Percentiles rank a stretch among this genome's conserved stretches.
Conservation (phyloP, 192 early-diverging fungal genomes). For the Powellomyces hirtus region DNA sequence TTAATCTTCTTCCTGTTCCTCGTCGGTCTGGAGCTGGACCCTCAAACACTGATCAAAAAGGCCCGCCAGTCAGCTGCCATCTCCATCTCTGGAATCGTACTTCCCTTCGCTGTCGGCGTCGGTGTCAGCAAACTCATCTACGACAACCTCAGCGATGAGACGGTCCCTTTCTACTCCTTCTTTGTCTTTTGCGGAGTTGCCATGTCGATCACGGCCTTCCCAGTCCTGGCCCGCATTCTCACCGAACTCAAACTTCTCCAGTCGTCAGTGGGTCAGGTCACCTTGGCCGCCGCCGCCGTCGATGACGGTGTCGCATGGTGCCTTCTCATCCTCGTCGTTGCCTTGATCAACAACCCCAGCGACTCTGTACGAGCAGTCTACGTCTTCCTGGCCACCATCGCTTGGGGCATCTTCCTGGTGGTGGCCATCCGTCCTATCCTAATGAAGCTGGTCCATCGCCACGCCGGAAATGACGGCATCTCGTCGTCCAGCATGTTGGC, state of each 20-base stretch:
- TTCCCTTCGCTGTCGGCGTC: constrained; percentile 77
- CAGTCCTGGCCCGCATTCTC: constrained; percentile 91
- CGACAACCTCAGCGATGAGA: constrained; percentile 26
- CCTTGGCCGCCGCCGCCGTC: constrained; percentile 80
- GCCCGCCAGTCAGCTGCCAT: constrained; percentile 48
- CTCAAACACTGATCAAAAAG: constrained; percentile 23
- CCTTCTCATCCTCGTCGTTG: constrained; percentile 68
- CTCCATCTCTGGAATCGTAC: constrained; percentile 72
- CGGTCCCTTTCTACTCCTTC: constrained; percentile 50
- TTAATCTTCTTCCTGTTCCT: constrained; percentile 88
- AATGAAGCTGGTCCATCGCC: constrained; percentile 22
- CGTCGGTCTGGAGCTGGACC: constrained; percentile 44
- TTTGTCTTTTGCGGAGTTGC: constrained; percentile 86
- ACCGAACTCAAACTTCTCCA: constrained; percentile 81
- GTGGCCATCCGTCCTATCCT: constrained; percentile 68
- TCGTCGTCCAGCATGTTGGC: constrained; percentile 64
- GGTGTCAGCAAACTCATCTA: constrained; percentile 60
- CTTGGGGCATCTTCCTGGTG: constrained; percentile 68
- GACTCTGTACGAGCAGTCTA: constrained; percentile 73
- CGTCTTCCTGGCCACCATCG: constrained; percentile 72
- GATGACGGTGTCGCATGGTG: constrained; percentile 91
- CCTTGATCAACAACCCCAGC: constrained; percentile 79
- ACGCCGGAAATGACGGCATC: constrained; percentile 23
- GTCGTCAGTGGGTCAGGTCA: constrained; percentile 76
- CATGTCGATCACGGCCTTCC: constrained; percentile 62